Evolutionary conservation across 2,329 filamentous ascomycete species (phyloP).

Genomic region (Westerdykella sp.): DNA sequence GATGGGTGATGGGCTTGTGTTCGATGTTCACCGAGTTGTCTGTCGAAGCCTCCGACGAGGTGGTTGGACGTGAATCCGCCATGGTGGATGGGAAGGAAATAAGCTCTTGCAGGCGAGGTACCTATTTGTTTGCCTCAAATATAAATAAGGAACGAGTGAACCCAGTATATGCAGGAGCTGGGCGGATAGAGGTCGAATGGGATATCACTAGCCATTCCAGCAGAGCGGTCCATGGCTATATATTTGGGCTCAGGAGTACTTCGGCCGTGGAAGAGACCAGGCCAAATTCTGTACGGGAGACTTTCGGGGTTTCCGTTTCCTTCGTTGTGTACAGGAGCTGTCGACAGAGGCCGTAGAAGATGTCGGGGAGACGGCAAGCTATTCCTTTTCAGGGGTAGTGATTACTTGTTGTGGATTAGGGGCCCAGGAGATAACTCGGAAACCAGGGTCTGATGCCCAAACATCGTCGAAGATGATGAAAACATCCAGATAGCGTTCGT

Average conservation of each 20-base stretch:
- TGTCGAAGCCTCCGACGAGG: conserved; percentile 10
- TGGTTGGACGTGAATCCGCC: neutral
- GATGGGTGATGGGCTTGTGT: too few species aligned
- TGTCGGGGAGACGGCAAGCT: neutral
- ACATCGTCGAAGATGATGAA: neutral
- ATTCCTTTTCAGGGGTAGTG: neutral
- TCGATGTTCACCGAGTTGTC: conserved; percentile 42
- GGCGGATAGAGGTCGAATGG: neutral
- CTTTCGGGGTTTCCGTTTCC: neutral
- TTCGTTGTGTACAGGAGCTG: neutral
- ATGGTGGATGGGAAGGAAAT: neutral
- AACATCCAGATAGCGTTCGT: neutral
- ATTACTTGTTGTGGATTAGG: neutral
- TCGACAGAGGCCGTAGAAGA: neutral
- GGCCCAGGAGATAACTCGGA: neutral
- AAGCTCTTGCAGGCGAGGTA: too few species aligned
- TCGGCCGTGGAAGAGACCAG: neutral
- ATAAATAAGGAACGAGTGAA: neutral
- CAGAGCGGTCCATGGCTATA: neutral
- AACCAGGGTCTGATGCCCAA: neutral
- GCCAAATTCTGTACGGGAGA: neutral
- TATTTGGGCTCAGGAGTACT: neutral
- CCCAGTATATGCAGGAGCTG: neutral
- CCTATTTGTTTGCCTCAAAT: neutral
- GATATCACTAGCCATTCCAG: neutral